A percentile compares a stretch with the other conserved stretches of the same genome.
These are phyloP conservation scores for Xerocomellus dryophilus DNA, from an alignment of 768 basidiomycete species.

Conservation along the genomic window DNA sequence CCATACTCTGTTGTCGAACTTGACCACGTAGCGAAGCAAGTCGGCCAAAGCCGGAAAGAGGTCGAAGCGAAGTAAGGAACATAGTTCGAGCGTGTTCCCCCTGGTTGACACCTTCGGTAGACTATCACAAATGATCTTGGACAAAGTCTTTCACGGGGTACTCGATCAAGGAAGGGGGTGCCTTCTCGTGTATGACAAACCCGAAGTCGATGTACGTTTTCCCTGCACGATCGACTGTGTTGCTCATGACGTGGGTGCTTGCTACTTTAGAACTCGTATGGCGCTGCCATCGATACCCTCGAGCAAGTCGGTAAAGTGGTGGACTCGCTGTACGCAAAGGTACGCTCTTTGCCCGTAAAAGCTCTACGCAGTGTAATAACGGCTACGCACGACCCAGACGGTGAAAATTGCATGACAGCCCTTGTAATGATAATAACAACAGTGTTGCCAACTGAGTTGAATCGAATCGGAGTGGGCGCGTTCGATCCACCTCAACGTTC, in stretches of 20 bases:
- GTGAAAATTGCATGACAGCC: constrained; percentile 40
- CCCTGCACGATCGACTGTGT: background rate
- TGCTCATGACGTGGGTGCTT: constrained; percentile 6
- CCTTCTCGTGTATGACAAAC: constrained; percentile 85
- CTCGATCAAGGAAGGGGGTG: constrained; percentile 96
- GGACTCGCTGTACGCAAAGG: constrained; percentile 88
- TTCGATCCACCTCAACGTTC: background rate
- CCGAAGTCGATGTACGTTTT: constrained; percentile 73
- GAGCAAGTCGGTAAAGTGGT: constrained; percentile 94
- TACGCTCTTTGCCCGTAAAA: constrained; percentile 13
- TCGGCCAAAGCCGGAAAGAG: constrained; percentile 81
- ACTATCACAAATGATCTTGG: constrained; percentile 96
- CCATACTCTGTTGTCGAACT: constrained; percentile 94
- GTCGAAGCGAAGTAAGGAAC: constrained; percentile 84
- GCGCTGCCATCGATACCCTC: constrained; percentile 84
- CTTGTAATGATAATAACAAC: background rate
- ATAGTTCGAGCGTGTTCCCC: background rate
- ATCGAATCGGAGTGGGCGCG: background rate
- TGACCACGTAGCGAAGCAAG: constrained; percentile 79
- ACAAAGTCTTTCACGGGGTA: constrained; percentile 91
- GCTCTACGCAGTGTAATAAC: background rate
- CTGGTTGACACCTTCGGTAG: constrained; percentile 38
- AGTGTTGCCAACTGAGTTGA: background rate
- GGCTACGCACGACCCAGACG: constrained; percentile 28
- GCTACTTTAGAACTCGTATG: constrained; percentile 70